Conservation (phyloP, 345 rosid genomes). For the Cardamine chenopodiifolia region DNA sequence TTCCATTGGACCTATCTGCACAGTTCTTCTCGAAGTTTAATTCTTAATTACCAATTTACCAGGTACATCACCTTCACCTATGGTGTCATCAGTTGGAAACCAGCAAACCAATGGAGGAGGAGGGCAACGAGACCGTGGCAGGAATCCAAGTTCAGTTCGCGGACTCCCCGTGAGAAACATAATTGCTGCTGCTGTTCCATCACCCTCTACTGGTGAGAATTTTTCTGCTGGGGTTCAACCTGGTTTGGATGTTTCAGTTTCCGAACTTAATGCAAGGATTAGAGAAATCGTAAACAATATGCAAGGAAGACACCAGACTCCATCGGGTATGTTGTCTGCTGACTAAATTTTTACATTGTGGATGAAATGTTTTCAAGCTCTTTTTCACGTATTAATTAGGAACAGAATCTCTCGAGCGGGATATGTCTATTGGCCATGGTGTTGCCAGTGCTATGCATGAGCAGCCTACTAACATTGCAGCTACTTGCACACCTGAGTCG, state of each 20-base stretch:
- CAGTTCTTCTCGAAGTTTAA: constrained; percentile 20
- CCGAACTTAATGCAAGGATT: constrained; percentile 55
- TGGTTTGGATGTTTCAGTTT: constrained; percentile 38
- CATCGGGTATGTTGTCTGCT: constrained; percentile 51
- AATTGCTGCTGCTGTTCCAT: constrained; percentile 52
- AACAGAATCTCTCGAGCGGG: constrained; percentile 34
- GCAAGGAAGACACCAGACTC: constrained; percentile 56
- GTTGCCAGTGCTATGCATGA: constrained; percentile 27
- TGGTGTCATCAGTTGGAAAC: constrained; percentile 55
- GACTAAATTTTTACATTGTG: constrained; percentile 1
- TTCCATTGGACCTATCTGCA: not conserved
- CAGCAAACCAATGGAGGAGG: constrained; percentile 55
- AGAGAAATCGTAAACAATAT: constrained; percentile 50
- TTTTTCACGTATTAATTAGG: constrained; percentile 41
- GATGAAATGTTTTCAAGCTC: constrained; percentile 25
- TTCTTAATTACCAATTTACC: constrained; percentile 38
- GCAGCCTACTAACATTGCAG: constrained; percentile 41
- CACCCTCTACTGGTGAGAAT: constrained; percentile 45
- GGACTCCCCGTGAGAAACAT: constrained; percentile 54
- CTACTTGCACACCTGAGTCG: constrained; percentile 43
- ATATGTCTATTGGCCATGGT: constrained; percentile 36
- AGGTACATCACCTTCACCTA: constrained; percentile 64
- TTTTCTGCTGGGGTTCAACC: constrained; percentile 47
- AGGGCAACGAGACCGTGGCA: constrained; percentile 55
- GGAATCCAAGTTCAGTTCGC: constrained; percentile 47